phyloP scores from a whole-genome alignment of 169 alveolate genomes.

The Theileria luwenshuni region DNA sequence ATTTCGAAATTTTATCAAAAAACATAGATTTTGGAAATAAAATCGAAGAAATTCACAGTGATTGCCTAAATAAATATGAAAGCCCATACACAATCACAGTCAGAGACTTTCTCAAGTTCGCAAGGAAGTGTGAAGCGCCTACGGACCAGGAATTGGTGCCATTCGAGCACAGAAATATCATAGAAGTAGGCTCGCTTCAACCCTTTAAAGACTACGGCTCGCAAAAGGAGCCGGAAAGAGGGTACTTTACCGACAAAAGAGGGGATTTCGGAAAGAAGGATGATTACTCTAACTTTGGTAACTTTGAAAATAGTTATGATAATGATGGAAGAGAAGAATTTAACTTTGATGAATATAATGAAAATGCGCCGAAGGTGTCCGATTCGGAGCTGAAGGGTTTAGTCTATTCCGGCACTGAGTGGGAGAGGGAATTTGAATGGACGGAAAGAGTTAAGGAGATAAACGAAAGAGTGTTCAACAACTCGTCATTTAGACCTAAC shows the following conservation, averaged over 20 bases:
- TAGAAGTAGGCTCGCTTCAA: background rate
- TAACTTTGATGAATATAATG: background rate
- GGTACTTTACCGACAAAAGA: background rate
- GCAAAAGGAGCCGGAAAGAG: conserved; percentile 15
- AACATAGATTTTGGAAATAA: background rate
- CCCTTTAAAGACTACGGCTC: background rate
- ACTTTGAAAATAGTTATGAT: background rate
- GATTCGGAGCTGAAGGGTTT: conserved; percentile 11
- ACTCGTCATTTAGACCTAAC: conserved; percentile 81
- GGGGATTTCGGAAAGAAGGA: background rate
- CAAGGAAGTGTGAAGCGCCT: background rate
- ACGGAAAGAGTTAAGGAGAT: conserved; percentile 54
- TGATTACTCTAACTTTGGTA: background rate
- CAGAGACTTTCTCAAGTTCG: conserved; percentile 7
- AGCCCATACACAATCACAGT: conserved; percentile 12
- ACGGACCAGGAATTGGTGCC: conserved; percentile 3
- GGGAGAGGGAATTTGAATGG: conserved; percentile 72
- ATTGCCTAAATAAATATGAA: conserved; percentile 8
- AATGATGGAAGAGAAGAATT: background rate
- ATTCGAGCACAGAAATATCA: background rate
- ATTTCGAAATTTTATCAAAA: conserved; percentile 12
- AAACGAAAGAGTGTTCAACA: conserved; percentile 66
- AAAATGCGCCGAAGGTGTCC: background rate
- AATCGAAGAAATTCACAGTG: background rate
- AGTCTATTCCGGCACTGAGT: conserved; percentile 20